phyloP scores from a whole-genome alignment of 371 early-diverging fungal species.

The Mucor ambiguus region DNA sequence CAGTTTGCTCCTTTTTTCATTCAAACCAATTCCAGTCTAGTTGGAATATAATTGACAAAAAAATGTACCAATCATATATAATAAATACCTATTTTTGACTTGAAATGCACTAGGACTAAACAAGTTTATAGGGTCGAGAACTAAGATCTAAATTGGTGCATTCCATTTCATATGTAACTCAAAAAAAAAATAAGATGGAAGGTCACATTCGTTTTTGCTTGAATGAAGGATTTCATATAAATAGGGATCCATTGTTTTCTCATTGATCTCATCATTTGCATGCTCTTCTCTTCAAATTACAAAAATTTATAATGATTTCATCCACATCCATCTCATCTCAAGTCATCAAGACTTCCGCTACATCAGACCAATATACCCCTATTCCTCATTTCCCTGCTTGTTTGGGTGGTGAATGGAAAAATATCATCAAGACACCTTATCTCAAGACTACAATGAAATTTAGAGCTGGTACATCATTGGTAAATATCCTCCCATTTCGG shows the following conservation, averaged over 20 bases:
- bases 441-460: conserved; percentile 36
- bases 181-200: conserved; percentile 4
- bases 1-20: conserved; percentile 4
- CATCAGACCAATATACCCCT: conserved; percentile 20
- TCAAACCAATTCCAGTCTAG: not conserved
- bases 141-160: conserved; percentile 2
- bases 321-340: conserved; percentile 15
- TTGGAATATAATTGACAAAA: not conserved
- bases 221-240: conserved; percentile 6
- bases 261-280: not conserved
- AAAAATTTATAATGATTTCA: conserved; percentile 18
- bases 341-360: conserved; percentile 5
- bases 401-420: conserved; percentile 37
- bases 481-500: too few relatives aligned
- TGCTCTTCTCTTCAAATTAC: not conserved
- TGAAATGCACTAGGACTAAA: conserved; percentile 1
- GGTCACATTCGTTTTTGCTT: conserved; percentile 1
- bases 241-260: not conserved
- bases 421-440: conserved; percentile 27
- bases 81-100: not conserved
- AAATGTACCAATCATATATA: not conserved
- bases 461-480: conserved; percentile 28
- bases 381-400: conserved; percentile 41
- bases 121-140: conserved; percentile 6
- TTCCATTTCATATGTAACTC: conserved; percentile 1